Evolutionary conservation across 306 rosid species (phyloP), one percentile per base, ranked within the genome.

Genomic region (Quercus aquifolioides): DNA sequence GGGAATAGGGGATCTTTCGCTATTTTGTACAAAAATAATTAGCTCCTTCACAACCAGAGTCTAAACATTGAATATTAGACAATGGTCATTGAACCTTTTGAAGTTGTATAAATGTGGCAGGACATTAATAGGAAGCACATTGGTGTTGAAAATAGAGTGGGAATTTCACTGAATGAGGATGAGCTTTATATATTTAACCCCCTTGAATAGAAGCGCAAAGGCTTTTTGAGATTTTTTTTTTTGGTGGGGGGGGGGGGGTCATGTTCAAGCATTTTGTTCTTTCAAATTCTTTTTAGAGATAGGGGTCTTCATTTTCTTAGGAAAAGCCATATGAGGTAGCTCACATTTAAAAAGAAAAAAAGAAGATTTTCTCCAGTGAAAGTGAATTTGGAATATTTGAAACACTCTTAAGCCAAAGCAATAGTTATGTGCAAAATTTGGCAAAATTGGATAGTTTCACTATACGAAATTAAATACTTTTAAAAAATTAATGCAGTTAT

Each of bases 31-130:
- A 13, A 63, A 89, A 84, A 75, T 87, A 79, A 86, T 23, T 69
- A 65, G 82, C 74, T 79, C 83, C 84, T 86, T 86, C 89, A 84
- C 91, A 79, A 84, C 46, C 46, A 41, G 46, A 41, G 11, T 41
- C 46, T 41, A 41, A 41, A 41, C 46, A 41, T 41, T 41, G 46
- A 41, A 41, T 41, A 38, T 38, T 38, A 64, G 56, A 57, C 62
- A 30, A 68, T 64, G 38, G 31, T 76, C 69, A 26, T 77, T 74
- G 67, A 56, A 20, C 72, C 56, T 46, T 31, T 60, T 3, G 20
- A 28, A 57, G 71, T 52, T 62, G 3, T 46, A 58, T 25, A 51
- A 74, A 60, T 74, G n/a, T 68, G 12, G 55, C 3, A 41, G 30
- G 25, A 52, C 56, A 25, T 20, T 71, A 26, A n/a, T 23, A 58